Evolutionary conservation across 2,329 filamentous ascomycete genomes (phyloP), one percentile per base, ranked within the genome.

Genomic region (Arthroderma sp.): DNA sequence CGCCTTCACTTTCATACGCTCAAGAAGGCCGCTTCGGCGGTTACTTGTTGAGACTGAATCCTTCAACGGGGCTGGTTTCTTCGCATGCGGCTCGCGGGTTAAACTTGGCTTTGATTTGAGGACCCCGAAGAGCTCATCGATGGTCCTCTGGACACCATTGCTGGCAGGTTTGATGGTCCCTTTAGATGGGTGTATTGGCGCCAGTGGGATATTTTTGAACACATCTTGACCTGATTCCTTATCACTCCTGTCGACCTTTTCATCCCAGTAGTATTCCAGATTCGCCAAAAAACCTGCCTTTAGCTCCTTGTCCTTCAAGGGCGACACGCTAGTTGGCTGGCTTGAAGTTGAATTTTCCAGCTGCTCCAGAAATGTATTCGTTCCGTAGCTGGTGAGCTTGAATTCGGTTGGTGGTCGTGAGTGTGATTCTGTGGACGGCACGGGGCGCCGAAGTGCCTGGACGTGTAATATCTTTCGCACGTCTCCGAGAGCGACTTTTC

Each of bases 1-100:
- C 63, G 87, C 81, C 74, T 91, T 91, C 56, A 79, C 77, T 61
- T 86, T 84, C 61, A 94, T 81, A 53, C 87, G 84, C 68, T 91
- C 87, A 58, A 93, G 77, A 23, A 94, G 80, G 56, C 81, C 82
- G 74, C 86, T 83, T 54, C 71, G 69, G 17, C 73, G 72, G 43
- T 67, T 66, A 25, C 56, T 62, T 6, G 66, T 67, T 37, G 61
- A 66, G 55, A 61, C 68, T 49, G 59, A 64, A 52, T 60, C 67
- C 4, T 52, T 56, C 2, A 60, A 56, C 19, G 59, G 53, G 1
- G 57, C 59, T 4, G 64, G 17, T 37, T 41, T 55, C 21, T 65
- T 61, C 2, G 57, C 21, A 28, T 31, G 17, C 15, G 38, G 59
- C 15, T 49, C 69, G 65, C 55, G 71, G 68, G 3, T 67, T 56